Conservation (phyloP, 148 eudicot genomes). For the Oxyria digyna region DNA sequence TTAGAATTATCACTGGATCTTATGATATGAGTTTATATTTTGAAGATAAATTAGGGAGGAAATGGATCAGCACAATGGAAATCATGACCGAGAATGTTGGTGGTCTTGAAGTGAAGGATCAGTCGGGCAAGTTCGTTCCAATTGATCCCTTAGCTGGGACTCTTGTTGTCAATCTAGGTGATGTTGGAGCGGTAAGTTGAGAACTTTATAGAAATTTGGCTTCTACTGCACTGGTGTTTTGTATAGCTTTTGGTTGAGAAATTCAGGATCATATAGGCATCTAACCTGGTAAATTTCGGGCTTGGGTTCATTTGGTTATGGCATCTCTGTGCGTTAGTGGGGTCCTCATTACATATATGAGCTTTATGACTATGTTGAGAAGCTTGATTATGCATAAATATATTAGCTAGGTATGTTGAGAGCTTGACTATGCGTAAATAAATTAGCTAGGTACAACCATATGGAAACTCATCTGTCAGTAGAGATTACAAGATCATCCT, state of each 20-base stretch:
- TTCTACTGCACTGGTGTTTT: background rate
- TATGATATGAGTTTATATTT: background rate
- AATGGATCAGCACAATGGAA: constrained; percentile 24
- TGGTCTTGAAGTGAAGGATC: constrained; percentile 65
- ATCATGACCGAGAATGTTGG: constrained; percentile 12
- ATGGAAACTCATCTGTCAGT: too few relatives aligned
- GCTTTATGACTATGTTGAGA: too few relatives aligned
- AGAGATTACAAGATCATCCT: too few relatives aligned
- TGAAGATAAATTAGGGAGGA: background rate
- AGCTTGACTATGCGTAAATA: too few relatives aligned
- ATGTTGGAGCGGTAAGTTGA: constrained; percentile 41
- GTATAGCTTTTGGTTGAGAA: too few relatives aligned
- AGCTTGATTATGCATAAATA: too few relatives aligned
- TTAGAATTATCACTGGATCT: background rate
- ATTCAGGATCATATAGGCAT: background rate
- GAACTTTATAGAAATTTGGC: background rate
- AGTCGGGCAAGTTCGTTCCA: constrained; percentile 30
- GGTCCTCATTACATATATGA: too few relatives aligned
- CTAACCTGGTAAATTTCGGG: background rate
- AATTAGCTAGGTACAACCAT: too few relatives aligned
- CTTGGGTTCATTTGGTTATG: background rate
- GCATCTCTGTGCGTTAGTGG: too few relatives aligned
- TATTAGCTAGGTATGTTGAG: too few relatives aligned
- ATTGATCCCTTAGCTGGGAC: constrained; percentile 54
- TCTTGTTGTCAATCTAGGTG: constrained; percentile 60